phyloP scores from a whole-genome alignment of 1,284 basidiomycete species.

The Ceratobasidium sp. region DNA sequence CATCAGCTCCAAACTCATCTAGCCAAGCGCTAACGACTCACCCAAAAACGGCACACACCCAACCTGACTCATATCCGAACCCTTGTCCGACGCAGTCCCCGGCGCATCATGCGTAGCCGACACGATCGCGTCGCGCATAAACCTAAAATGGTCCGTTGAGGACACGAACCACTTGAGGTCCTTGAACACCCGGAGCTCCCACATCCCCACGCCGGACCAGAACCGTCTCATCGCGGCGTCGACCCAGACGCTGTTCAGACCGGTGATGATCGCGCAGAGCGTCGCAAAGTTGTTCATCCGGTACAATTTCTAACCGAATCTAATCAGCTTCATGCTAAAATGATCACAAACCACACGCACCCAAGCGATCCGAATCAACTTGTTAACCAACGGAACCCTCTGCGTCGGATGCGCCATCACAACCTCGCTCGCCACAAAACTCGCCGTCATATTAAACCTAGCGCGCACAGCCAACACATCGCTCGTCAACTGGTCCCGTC shows the following conservation, averaged over 20 bases:
- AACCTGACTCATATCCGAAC: constrained; percentile 50
- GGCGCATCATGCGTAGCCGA: constrained; percentile 27
- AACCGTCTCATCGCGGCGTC: constrained; percentile 74
- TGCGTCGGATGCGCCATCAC: constrained; percentile 76
- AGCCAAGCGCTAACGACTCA: constrained; percentile 56
- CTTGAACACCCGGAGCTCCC: constrained; percentile 81
- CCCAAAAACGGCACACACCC: constrained; percentile 84
- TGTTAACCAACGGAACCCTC: constrained; percentile 75
- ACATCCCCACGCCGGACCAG: constrained; percentile 76
- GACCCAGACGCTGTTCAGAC: constrained; percentile 80
- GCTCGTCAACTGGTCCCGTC: constrained; percentile 61
- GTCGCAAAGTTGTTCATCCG: constrained; percentile 83
- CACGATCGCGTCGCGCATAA: constrained; percentile 74
- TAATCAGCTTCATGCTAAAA: neutral
- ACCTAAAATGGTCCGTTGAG: constrained; percentile 78
- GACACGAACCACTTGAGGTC: constrained; percentile 81
- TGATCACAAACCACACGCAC: constrained; percentile 63
- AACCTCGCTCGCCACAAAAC: constrained; percentile 86
- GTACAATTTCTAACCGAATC: constrained; percentile 82
- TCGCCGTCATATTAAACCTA: constrained; percentile 87
- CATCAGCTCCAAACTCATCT: constrained; percentile 37
- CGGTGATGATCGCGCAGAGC: constrained; percentile 84
- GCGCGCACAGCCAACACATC: constrained; percentile 83
- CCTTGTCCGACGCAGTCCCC: constrained; percentile 11
- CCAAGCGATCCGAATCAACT: constrained; percentile 89